These are phyloP conservation scores for Oryza brachyantha DNA, from an alignment of 176 grass and related monocot species.

Conservation along the genomic window DNA sequence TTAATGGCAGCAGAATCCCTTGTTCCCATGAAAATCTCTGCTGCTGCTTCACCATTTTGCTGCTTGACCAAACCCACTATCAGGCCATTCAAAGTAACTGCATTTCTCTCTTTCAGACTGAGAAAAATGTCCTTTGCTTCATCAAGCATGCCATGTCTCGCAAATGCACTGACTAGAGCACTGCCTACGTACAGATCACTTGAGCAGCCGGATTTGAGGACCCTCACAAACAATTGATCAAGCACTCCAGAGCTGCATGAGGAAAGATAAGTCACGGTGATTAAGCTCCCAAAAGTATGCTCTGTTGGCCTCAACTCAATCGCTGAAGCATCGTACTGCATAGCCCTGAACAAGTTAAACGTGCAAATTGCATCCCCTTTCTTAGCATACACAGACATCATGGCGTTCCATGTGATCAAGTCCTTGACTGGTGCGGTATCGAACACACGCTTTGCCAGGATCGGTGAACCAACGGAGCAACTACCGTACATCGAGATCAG, in stretches of 20 bases:
- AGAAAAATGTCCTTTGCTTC: conserved; percentile 65
- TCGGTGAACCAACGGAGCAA: conserved; percentile 33
- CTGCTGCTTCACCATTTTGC: conserved; percentile 58
- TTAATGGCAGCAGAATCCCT: conserved; percentile 44
- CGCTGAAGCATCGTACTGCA: conserved; percentile 39
- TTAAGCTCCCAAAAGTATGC: conserved; percentile 74
- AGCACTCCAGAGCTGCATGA: conserved; percentile 39
- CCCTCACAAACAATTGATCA: conserved; percentile 50
- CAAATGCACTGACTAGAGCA: conserved; percentile 72
- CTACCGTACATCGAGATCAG: conserved; percentile 70
- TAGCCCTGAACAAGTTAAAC: conserved; percentile 42
- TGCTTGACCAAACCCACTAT: conserved; percentile 67
- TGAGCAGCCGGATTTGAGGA: conserved; percentile 55
- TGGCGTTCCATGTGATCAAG: conserved; percentile 70
- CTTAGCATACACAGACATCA: conserved; percentile 74
- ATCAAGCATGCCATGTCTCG: conserved; percentile 52
- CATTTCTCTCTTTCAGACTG: conserved; percentile 60
- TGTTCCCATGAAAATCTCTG: conserved; percentile 49
- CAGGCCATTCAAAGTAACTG: conserved; percentile 72
- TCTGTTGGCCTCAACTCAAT: conserved; percentile 44
- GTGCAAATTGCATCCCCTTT: conserved; percentile 51
- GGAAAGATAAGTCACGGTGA: conserved; percentile 43
- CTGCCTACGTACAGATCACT: conserved; percentile 70
- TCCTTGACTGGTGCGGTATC: conserved; percentile 33
- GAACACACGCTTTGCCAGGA: conserved; percentile 51